Conservation (phyloP, 2,329 filamentous ascomycete genomes). For the Hortaea sp. region DNA sequence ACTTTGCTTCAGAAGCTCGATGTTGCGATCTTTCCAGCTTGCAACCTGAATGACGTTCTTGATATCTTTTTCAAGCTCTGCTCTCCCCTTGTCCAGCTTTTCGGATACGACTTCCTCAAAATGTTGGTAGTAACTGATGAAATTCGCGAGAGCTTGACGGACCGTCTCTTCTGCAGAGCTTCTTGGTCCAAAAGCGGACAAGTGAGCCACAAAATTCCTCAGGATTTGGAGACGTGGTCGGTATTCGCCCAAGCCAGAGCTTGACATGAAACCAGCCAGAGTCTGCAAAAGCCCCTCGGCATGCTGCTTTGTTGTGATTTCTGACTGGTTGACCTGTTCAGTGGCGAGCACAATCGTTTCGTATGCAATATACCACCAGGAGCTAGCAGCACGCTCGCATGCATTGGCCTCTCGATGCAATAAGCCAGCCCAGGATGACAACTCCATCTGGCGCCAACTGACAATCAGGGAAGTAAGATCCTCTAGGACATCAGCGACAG, state of each 20-base stretch:
- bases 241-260: slow-evolving; percentile 71
- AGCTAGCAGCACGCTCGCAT: slow-evolving; percentile 65
- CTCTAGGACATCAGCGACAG: slow-evolving; percentile 60
- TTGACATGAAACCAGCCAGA: slow-evolving; percentile 68
- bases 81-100: slow-evolving; percentile 56
- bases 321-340: not conserved
- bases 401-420: slow-evolving; percentile 75
- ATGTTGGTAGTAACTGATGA: slow-evolving; percentile 63
- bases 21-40: slow-evolving; percentile 98
- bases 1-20: slow-evolving; percentile 78
- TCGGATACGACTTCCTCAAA: slow-evolving; percentile 59
- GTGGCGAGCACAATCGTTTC: slow-evolving; percentile 65
- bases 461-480: slow-evolving; percentile 72
- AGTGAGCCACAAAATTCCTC: slow-evolving; percentile 48
- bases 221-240: slow-evolving; percentile 62
- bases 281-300: slow-evolving; percentile 61
- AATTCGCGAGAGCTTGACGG: slow-evolving; percentile 59
- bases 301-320: slow-evolving; percentile 47
- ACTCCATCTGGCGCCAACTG: slow-evolving; percentile 79
- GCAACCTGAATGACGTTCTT: slow-evolving; percentile 86
- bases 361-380: slow-evolving; percentile 96
- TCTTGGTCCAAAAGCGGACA: slow-evolving; percentile 51
- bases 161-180: slow-evolving; percentile 45
- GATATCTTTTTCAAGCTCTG: slow-evolving; percentile 78
- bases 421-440: slow-evolving; percentile 82